Base-by-base conservation (phyloP, 805 yeast species). In the Kluyveromyces dobzhanskii region DNA sequence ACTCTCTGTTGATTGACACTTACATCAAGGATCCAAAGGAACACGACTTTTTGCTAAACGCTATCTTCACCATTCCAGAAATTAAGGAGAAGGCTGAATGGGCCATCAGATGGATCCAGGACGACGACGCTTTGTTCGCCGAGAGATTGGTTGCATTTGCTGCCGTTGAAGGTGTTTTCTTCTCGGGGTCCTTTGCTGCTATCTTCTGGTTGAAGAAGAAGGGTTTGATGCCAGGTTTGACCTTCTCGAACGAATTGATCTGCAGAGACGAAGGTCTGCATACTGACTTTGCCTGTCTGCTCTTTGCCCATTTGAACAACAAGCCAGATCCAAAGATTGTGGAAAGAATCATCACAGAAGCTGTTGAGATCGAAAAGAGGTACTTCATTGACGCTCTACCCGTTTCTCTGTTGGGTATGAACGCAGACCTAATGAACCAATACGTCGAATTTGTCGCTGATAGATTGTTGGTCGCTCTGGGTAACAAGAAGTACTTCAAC, bases 251-350 rank as follows among this genome's bases (percentile, higher is more conserved):
- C 67, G 98, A 90, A 69, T 78, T 90, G 62, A 90, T 90, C 56
- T 87, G 95, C 61, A 86, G 98, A 69, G 98, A 90, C 66, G 98
- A 90, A 72, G 98, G 98, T 64, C 72, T 92, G 67, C 98, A 90
- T 69, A 90, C 98, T 39, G 98, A 90, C 69, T 90, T 92, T 66
- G 98, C 97, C 23, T 92, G 97, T 66, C 72, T 90, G 60, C 73
- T 90, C 62, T 92, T 85, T 70, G 79, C 95, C 37, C 98, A 90
- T 67, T 75, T 90, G 63, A 76, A 83, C 67, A 79, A 87, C 72
- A 85, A 92, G 59, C 97, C 97, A 45, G 71, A 78, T 56, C 73
- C 75, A 49, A 73, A 69, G 39, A 82, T 86, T 53, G 88, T 92
- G 39, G 84, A 80, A 65, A 78, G 70, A 56, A 86, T 90, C 59